A percentile compares a stretch with the other conserved stretches of the same genome.
Evolutionary conservation across 257 asterid species (phyloP).

Genomic region (Solanum sejunctum): DNA sequence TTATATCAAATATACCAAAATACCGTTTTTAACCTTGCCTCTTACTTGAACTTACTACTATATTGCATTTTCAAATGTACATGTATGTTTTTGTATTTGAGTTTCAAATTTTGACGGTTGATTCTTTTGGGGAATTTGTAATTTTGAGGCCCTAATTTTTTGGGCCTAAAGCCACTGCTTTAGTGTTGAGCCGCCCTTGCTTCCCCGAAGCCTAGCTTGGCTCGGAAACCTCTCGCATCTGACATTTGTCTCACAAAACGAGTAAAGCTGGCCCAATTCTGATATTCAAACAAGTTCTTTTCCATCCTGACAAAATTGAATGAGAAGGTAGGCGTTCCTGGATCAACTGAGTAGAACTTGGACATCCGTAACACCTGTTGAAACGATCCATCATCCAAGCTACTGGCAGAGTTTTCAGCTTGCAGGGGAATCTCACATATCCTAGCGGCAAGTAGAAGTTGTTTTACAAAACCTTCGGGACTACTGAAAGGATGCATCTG

Average conservation of each 20-base stretch:
- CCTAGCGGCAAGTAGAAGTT: constrained; percentile 41
- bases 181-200: no score
- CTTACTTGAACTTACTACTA: no score
- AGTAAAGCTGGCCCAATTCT: constrained; percentile 47
- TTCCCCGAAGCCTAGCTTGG: constrained; percentile 37
- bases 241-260: constrained; percentile 58
- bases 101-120: no score
- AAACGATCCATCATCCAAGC: constrained; percentile 47
- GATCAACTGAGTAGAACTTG: constrained; percentile 38
- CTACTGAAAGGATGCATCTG: constrained; percentile 32
- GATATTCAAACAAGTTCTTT: constrained; percentile 36
- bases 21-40: no score
- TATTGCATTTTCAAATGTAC: no score
- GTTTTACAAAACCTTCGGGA: constrained; percentile 53
- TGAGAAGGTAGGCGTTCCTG: constrained; percentile 36
- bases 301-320: constrained; percentile 72
- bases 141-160: no score
- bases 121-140: no score
- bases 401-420: constrained; percentile 42
- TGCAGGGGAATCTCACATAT: constrained; percentile 40
- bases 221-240: constrained; percentile 25
- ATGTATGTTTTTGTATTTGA: no score
- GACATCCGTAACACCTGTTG: constrained; percentile 53
- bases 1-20: no score
- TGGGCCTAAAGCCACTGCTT: no score